Evolutionary conservation across 148 eudicot species (phyloP).

Genomic region (Rhododendron vialii): DNA sequence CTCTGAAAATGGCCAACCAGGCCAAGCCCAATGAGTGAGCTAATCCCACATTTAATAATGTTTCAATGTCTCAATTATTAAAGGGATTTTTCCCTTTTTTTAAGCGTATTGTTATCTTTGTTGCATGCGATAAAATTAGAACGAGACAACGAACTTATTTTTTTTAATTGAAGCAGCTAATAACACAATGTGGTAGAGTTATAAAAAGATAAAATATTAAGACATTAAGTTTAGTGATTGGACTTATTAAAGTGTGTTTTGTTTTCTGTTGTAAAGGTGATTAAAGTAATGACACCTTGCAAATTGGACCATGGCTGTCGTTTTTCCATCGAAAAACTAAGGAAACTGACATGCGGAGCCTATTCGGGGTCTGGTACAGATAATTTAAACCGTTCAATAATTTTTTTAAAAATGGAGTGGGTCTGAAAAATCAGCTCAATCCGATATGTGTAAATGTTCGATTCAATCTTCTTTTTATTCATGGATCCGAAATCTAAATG

Average conservation of each 20-base stretch:
- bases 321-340: not conserved
- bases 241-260: not conserved
- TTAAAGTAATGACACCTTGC: not conserved
- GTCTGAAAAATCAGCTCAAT: too few relatives aligned
- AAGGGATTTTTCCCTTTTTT: not conserved
- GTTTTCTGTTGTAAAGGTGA: not conserved
- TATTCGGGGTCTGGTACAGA: too few relatives aligned
- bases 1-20: not conserved
- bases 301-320: not conserved
- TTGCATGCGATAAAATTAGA: conserved; percentile 1
- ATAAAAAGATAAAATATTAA: not conserved
- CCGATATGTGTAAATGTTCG: too few relatives aligned
- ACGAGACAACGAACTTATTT: not conserved
- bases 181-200: not conserved
- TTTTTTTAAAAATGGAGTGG: too few relatives aligned
- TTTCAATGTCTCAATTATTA: not conserved
- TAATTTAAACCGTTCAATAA: too few relatives aligned
- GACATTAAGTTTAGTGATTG: not conserved
- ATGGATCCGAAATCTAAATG: too few relatives aligned
- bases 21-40: not conserved
- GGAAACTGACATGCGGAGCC: too few relatives aligned
- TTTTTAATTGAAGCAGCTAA: not conserved
- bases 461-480: too few relatives aligned
- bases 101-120: not conserved
- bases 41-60: not conserved